A percentile compares a stretch with the other conserved stretches of the same genome.
Conservation (phyloP, 2,329 filamentous ascomycete genomes). For the Colletotrichum sp. region DNA sequence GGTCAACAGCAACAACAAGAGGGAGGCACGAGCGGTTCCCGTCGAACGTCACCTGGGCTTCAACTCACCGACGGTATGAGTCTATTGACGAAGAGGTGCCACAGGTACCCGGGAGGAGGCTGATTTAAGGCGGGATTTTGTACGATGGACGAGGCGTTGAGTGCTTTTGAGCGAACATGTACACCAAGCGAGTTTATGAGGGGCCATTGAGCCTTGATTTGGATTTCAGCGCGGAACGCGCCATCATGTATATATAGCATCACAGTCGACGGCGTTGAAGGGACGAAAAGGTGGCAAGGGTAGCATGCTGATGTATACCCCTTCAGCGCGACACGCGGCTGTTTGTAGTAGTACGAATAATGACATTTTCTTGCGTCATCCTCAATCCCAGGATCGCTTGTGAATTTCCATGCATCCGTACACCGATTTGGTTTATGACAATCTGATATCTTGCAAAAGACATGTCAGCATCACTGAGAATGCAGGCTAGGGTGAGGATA, state of each 20-base stretch:
- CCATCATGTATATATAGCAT: neutral
- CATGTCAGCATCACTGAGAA: neutral
- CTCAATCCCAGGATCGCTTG: neutral
- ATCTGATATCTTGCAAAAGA: neutral
- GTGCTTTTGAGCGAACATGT: neutral
- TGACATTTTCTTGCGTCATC: neutral
- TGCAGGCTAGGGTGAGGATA: neutral
- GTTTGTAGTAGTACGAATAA: conserved; percentile 15
- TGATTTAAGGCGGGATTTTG: neutral
- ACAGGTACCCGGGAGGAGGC: neutral
- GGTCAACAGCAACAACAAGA: neutral
- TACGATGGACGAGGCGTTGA: neutral
- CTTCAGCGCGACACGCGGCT: conserved; percentile 3
- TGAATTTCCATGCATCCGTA: neutral
- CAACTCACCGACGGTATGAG: neutral
- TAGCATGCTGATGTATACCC: conserved; percentile 9
- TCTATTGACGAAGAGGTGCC: neutral
- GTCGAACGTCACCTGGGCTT: neutral
- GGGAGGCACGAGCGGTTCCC: neutral
- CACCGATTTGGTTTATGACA: neutral
- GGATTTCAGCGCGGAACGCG: neutral
- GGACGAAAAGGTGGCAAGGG: neutral
- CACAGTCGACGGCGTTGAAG: neutral
- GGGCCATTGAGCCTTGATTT: neutral
- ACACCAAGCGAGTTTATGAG: neutral